Percentiles rank a stretch among this genome's conserved stretches.
Conservation (phyloP, 345 rosid species). For the Clarkia xantiana region DNA sequence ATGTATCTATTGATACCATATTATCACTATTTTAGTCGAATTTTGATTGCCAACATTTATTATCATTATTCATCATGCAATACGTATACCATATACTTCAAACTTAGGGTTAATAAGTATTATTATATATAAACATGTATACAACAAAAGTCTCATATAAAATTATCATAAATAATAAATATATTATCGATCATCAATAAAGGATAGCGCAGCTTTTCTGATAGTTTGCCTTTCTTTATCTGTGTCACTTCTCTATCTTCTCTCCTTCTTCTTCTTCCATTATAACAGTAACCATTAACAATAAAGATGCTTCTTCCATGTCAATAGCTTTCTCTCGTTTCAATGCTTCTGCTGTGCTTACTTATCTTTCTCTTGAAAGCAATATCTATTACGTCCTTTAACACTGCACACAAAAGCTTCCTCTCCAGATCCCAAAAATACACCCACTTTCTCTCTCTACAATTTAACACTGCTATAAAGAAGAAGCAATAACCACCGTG, state of each 20-base stretch:
- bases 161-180: too few species aligned
- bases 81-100: too few species aligned
- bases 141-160: too few species aligned
- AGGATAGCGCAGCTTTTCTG: neutral
- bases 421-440: constrained; percentile 1
- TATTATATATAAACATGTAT: too few species aligned
- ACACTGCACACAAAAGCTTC: neutral
- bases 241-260: constrained; percentile 6
- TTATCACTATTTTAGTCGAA: too few species aligned
- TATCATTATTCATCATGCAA: too few species aligned
- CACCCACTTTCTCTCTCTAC: neutral
- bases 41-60: too few species aligned
- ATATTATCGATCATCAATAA: neutral
- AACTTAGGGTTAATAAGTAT: too few species aligned
- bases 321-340: constrained; percentile 13
- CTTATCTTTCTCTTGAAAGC: constrained; percentile 1
- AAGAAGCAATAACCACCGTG: too few species aligned
- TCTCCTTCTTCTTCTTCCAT: constrained; percentile 16
- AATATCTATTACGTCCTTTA: neutral
- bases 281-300: too few species aligned
- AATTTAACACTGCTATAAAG: too few species aligned
- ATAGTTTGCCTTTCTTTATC: constrained; percentile 1
- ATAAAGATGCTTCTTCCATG: constrained; percentile 17
- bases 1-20: too few species aligned
- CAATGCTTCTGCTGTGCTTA: constrained; percentile 2